Evolutionary conservation across 306 rosid species (phyloP), one percentile per base, ranked within the genome.

Genomic region (Citrullus amarus): DNA sequence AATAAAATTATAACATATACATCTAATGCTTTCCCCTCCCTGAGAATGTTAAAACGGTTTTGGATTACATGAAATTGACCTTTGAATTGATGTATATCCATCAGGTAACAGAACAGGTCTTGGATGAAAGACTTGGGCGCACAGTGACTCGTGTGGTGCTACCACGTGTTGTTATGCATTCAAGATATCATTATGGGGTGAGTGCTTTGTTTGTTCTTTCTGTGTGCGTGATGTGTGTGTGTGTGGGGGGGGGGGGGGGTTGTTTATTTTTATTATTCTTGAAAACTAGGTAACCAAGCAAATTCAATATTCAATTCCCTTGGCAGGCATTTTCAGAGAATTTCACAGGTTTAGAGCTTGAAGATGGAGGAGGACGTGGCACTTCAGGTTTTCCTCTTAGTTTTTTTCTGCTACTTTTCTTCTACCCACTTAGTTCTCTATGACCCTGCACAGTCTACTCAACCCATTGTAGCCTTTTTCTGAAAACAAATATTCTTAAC

Each of bases 361-460:
- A 96, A 90, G 99, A 96, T 79, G 98, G 99, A 77, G 99, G 99
- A 79, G 99, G 99, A 53, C 97, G 99, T 0, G 98, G 99, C 70
- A 96, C 99, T 81, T 96, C 99, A 90, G 97, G 98, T 86, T 72
- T 86, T 79, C 66, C 62, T 73, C 8, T 57, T 41, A 22, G 41
- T 58, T 66, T 68, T 41, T 59, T 63, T 55, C 61, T 73, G 34
- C 16, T 68, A 22, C 38, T 13, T 71, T 72, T 65, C 28, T 18
- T 17, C 11, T 18, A 43, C 48, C 72, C 60, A 25, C 59, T 8
- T 17, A 17, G 41, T 75, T 75, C 50, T 75, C 6, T 28, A 10
- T 20, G 75, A 43, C 5, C 36, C 34, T 20, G 36, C 36, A 8
- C 50, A 13, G 41, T 15, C 43, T 16, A 15, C 38, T 46, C 51